These are phyloP conservation scores for Amoebophrya sp. DNA, from an alignment of 169 alveolate species.

Conservation along the genomic window DNA sequence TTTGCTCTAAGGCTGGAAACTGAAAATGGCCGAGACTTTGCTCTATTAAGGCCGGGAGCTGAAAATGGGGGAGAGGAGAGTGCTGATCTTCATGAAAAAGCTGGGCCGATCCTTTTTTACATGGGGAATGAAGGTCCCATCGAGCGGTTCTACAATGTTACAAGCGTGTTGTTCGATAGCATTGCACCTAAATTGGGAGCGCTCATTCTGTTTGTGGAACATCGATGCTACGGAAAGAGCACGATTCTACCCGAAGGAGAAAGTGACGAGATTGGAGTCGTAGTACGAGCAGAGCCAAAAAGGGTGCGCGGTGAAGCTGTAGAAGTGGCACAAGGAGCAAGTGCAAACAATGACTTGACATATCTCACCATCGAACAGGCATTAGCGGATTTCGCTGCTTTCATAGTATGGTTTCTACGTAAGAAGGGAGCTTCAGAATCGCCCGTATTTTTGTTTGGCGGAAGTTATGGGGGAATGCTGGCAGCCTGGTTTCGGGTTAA, in stretches of 20 bases:
- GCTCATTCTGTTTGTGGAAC: not conserved
- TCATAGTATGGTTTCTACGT: not conserved
- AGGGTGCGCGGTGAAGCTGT: too few relatives aligned
- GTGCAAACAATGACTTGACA: not conserved
- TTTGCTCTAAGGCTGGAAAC: too few relatives aligned
- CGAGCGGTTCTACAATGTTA: not conserved
- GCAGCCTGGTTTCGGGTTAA: constrained; percentile 6
- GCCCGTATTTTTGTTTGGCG: not conserved
- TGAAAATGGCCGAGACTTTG: too few relatives aligned
- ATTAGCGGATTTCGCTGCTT: not conserved
- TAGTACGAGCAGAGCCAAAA: not conserved
- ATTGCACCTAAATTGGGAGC: not conserved
- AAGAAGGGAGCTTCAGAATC: not conserved
- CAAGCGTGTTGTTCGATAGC: not conserved
- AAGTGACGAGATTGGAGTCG: not conserved
- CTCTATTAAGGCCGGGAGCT: too few relatives aligned
- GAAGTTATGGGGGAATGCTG: not conserved
- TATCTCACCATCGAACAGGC: not conserved
- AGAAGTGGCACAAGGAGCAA: not conserved
- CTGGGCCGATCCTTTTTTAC: not conserved
- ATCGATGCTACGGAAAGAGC: not conserved
- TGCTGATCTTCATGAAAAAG: not conserved
- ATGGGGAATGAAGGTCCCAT: not conserved
- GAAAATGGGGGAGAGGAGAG: too few relatives aligned
- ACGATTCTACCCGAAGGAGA: not conserved